Conservation (phyloP, 768 basidiomycete species). For the Leucogyrophana mollusca region DNA sequence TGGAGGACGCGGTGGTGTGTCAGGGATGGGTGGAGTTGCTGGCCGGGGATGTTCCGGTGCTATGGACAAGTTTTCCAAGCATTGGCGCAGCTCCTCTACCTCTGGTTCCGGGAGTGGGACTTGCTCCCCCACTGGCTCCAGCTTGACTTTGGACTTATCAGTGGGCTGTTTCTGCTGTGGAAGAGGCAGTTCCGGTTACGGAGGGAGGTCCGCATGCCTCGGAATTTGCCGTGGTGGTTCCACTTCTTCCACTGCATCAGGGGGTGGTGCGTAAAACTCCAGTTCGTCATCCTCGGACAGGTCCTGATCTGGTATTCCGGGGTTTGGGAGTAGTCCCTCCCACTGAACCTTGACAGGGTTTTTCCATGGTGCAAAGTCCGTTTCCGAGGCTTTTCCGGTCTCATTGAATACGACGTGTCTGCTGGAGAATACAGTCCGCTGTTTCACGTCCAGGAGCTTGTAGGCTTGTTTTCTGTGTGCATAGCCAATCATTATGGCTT, state of each 20-base stretch:
- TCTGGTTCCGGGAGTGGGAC: background rate
- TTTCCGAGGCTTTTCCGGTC: background rate
- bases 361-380: background rate
- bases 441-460: background rate
- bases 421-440: background rate
- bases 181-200: no score
- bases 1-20: background rate
- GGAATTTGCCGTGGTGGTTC: no score
- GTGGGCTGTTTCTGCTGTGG: no score
- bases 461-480: background rate
- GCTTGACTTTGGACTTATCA: no score
- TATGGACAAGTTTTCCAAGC: background rate
- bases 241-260: no score
- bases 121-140: background rate
- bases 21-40: background rate
- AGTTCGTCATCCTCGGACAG: no score
- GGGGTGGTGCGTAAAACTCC: no score
- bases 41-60: background rate
- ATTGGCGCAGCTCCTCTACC: background rate
- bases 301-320: background rate
- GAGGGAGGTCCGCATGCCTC: no score
- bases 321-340: background rate
- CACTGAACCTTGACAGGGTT: background rate
- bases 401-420: background rate
- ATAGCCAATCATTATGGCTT: conserved; percentile 1